Conservation (phyloP, 495 filamentous ascomycete genomes). For the Penicillium mononematosum region DNA sequence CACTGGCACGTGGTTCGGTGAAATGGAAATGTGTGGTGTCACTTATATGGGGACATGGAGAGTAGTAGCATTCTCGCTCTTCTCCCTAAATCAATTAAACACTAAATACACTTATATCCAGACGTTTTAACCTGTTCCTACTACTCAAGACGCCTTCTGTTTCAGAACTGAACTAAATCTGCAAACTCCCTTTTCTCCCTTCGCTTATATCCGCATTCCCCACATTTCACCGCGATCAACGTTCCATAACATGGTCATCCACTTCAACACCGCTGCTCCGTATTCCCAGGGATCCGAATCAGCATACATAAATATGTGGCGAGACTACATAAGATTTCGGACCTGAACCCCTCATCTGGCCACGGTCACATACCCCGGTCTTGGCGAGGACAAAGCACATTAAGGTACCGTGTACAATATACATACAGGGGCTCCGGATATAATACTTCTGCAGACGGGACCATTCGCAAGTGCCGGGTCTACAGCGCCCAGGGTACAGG, state of each 20-base stretch:
- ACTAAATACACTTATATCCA: too few relatives aligned
- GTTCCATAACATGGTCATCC: neutral
- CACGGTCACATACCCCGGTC: constrained; percentile 6
- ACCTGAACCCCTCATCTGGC: constrained; percentile 5
- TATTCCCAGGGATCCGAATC: too few relatives aligned
- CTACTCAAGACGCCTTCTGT: neutral
- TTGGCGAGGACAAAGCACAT: constrained; percentile 4
- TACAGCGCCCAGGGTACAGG: too few relatives aligned
- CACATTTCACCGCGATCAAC: neutral
- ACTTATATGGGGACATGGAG: neutral
- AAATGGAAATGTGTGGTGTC: neutral
- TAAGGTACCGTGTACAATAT: neutral
- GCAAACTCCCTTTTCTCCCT: neutral
- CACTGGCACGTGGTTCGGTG: constrained; percentile 16
- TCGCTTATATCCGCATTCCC: neutral
- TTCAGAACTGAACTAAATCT: neutral
- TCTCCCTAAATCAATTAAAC: too few relatives aligned
- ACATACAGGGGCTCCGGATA: neutral
- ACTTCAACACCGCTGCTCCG: neutral
- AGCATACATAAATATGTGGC: neutral
- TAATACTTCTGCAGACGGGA: neutral
- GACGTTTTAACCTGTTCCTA: neutral
- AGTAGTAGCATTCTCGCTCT: neutral
- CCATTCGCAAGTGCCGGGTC: neutral
- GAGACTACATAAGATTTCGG: neutral